These are phyloP conservation scores for Candida gigantensis DNA, from an alignment of 1,139 yeast species.

Conservation along the genomic window DNA sequence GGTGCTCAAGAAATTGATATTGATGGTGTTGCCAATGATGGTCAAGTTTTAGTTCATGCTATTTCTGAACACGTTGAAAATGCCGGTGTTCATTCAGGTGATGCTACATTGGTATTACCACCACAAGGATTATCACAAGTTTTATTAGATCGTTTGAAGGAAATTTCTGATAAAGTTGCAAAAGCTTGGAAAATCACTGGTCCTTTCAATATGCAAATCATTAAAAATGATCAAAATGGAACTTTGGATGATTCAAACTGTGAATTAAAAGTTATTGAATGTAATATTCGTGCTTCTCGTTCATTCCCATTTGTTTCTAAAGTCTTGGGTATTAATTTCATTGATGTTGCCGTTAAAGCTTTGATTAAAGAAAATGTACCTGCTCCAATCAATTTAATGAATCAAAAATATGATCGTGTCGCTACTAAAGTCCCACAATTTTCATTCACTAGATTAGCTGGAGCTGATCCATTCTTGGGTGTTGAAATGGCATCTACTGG, in stretches of 20 bases:
- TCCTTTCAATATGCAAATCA: slow-evolving; percentile 96
- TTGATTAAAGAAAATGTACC: slow-evolving; percentile 61
- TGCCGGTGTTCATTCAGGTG: slow-evolving; percentile 99
- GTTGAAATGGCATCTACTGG: slow-evolving; percentile 99
- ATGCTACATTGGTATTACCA: slow-evolving; percentile 92
- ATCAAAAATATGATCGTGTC: slow-evolving; percentile 63
- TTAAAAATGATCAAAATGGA: slow-evolving; percentile 39
- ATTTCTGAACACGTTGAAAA: slow-evolving; percentile 97
- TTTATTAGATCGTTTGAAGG: slow-evolving; percentile 65
- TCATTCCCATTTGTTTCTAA: slow-evolving; percentile 98
- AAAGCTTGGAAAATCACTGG: slow-evolving; percentile 95
- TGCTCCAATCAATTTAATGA: slow-evolving; percentile 69
- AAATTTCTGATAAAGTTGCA: slow-evolving; percentile 92
- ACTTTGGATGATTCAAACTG: slow-evolving; percentile 52
- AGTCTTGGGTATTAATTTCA: slow-evolving; percentile 95
- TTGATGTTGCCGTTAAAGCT: slow-evolving; percentile 97
- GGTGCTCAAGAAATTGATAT: slow-evolving; percentile 97
- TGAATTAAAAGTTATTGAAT: slow-evolving; percentile 88
- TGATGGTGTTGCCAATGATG: slow-evolving; percentile 92
- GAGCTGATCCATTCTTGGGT: slow-evolving; percentile 98
- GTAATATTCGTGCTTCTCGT: slow-evolving; percentile 98
- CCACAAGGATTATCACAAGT: slow-evolving; percentile 72
- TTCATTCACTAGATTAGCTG: slow-evolving; percentile 95
- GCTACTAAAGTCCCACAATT: slow-evolving; percentile 98
- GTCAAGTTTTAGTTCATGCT: slow-evolving; percentile 89